Evolutionary conservation across 768 basidiomycete species (phyloP), one percentile per base, ranked within the genome.

Genomic region (Boletus huronensis): DNA sequence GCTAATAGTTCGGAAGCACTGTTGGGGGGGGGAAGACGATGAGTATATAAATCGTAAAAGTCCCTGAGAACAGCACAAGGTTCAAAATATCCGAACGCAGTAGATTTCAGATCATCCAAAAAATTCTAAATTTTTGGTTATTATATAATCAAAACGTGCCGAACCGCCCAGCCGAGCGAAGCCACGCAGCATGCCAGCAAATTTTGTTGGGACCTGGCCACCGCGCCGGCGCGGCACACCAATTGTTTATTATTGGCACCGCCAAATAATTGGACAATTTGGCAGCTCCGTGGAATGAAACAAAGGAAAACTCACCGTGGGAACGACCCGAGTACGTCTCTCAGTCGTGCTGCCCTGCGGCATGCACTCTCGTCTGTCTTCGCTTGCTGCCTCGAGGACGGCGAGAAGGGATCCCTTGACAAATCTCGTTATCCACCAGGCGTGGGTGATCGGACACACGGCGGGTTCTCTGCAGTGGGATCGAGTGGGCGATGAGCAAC

Each of bases 331-430:
- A 57, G 53, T 62, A 57, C 48, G 49, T 46, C 55, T 54, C 61
- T 53, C 54, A 59, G 36, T 51, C 17, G 54, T 45, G 47, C 34
- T 50, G 53, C 46, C 48, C 46, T 49, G 50, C 53, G 40, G 57
- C 54, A 50, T 58, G 58, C 57, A 44, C 54, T 52, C 54, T 51
- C 52, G 49, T 57, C 59, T 62, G 64, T 54, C 43, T 55, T 71
- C 68, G 68, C 68, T 70, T 71, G 60, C 40, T 52, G 53, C 68
- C 68, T 70, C 66, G 70, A 70, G 68, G 68, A 65, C 64, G 59
- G 63, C 25, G 49, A 66, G 58, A 70, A 69, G 61, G 48, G 13
- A 39, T 44, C 32, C 35, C 48, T 52, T 57, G 48, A 58, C 65
- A 59, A 59, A 59, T 60, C 48, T 53, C 57, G 61, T 66, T 66